Percentiles rank a stretch among this genome's conserved stretches.
Evolutionary conservation across 441 rosid genomes (phyloP).

Genomic region (Pelargonium myrrhifolium): DNA sequence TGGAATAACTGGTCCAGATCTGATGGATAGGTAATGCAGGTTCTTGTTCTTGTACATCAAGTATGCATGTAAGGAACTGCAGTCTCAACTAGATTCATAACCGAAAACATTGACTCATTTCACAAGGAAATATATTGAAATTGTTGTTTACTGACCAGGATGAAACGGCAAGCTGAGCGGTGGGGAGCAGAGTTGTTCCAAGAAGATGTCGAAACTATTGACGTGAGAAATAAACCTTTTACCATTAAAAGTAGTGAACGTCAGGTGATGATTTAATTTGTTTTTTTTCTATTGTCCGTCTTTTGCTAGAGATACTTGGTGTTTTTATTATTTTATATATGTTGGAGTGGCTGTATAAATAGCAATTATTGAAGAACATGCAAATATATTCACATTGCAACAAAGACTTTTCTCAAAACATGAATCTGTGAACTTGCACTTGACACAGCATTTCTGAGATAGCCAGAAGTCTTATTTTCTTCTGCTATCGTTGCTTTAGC

Average conservation of each 20-base stretch:
- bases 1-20: slow-evolving; percentile 95
- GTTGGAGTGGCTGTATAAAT: not conserved
- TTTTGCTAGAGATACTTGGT: not conserved
- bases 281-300: not conserved
- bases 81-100: slow-evolving; percentile 10
- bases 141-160: slow-evolving; percentile 41
- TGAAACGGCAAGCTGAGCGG: slow-evolving; percentile 89
- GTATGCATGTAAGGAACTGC: not conserved
- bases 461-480: not conserved
- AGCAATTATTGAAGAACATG: not conserved
- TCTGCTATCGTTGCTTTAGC: not conserved
- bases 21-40: slow-evolving; percentile 71
- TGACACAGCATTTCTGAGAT: not conserved
- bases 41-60: slow-evolving; percentile 1
- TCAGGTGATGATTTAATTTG: slow-evolving; percentile 49
- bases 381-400: not conserved
- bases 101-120: not conserved
- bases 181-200: slow-evolving; percentile 95
- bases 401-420: too few relatives aligned
- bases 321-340: not conserved
- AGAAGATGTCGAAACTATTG: slow-evolving; percentile 82
- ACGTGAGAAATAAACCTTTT: slow-evolving; percentile 58
- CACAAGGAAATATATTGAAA: slow-evolving; percentile 8
- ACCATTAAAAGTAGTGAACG: slow-evolving; percentile 75
- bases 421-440: not conserved